phyloP scores from a whole-genome alignment of 768 basidiomycete species.

The Hygrophorus russula region DNA sequence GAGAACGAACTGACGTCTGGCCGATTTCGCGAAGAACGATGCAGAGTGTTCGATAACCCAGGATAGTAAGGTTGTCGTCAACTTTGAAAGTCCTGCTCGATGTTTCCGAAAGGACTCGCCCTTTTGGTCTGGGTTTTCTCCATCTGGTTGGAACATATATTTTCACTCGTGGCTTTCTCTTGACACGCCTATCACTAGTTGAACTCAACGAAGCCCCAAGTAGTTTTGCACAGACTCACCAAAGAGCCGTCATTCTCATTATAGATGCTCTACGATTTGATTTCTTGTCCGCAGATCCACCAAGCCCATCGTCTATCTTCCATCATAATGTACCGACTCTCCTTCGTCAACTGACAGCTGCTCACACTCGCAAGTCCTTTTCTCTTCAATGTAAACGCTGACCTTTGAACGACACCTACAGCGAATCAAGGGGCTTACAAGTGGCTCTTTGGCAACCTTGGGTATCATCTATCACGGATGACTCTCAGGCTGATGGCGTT shows the following conservation, averaged over 20 bases:
- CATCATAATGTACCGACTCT: conserved; percentile 79
- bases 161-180: conserved; percentile 87
- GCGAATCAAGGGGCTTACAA: conserved; percentile 89
- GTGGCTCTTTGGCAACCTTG: conserved; percentile 94
- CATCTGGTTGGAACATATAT: conserved; percentile 78
- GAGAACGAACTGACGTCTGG: conserved; percentile 28
- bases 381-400: conserved; percentile 82
- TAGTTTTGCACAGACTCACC: conserved; percentile 54
- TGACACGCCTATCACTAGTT: conserved; percentile 64
- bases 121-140: conserved; percentile 46
- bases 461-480: conserved; percentile 76
- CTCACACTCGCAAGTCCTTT: conserved; percentile 64
- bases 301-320: conserved; percentile 46
- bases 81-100: background rate
- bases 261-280: conserved; percentile 93
- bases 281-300: conserved; percentile 70
- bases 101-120: conserved; percentile 16
- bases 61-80: conserved; percentile 8
- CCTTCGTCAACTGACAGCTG: conserved; percentile 57
- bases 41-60: conserved; percentile 44
- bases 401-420: conserved; percentile 91
- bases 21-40: conserved; percentile 20
- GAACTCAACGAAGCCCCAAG: conserved; percentile 35
- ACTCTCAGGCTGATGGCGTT: conserved; percentile 73
- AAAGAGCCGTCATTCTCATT: conserved; percentile 72